Conservation (phyloP, 1,139 yeast species). For the Hyphopichia wangnamkhiaoensis region DNA sequence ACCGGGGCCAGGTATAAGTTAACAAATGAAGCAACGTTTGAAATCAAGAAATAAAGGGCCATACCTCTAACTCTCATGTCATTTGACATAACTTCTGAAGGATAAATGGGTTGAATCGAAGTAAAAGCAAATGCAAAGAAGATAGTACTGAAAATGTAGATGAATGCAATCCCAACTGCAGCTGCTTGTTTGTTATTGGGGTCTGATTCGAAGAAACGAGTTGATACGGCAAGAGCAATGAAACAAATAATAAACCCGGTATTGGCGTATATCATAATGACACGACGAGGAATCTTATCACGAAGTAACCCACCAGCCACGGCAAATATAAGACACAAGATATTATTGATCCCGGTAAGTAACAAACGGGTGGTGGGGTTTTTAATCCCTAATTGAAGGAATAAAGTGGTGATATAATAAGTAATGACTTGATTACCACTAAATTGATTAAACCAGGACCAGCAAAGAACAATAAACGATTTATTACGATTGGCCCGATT, state of each 20-base stretch:
- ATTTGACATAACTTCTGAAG: conserved; percentile 9
- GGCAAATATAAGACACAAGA: conserved; percentile 16
- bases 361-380: conserved; percentile 17
- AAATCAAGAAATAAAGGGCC: conserved; percentile 6
- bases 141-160: conserved; percentile 9
- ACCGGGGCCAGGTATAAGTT: conserved; percentile 12
- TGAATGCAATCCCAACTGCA: conserved; percentile 7
- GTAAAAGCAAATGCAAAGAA: conserved; percentile 12
- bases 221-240: conserved; percentile 2
- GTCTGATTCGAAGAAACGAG: background rate
- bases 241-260: conserved; percentile 14
- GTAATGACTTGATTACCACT: conserved; percentile 20
- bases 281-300: conserved; percentile 18
- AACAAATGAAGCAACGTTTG: conserved; percentile 8
- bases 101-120: conserved; percentile 11
- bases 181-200: conserved; percentile 6
- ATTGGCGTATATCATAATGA: conserved; percentile 19
- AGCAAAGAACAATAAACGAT: conserved; percentile 9
- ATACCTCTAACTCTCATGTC: conserved; percentile 9
- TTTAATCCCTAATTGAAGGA: conserved; percentile 18
- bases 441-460: conserved; percentile 17
- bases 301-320: conserved; percentile 17
- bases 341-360: conserved; percentile 17
- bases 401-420: conserved; percentile 21
- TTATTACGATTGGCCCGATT: background rate